Evolutionary conservation across 2,329 filamentous ascomycete species (phyloP), one percentile per base, ranked within the genome.

Genomic region (Onygena corvina): DNA sequence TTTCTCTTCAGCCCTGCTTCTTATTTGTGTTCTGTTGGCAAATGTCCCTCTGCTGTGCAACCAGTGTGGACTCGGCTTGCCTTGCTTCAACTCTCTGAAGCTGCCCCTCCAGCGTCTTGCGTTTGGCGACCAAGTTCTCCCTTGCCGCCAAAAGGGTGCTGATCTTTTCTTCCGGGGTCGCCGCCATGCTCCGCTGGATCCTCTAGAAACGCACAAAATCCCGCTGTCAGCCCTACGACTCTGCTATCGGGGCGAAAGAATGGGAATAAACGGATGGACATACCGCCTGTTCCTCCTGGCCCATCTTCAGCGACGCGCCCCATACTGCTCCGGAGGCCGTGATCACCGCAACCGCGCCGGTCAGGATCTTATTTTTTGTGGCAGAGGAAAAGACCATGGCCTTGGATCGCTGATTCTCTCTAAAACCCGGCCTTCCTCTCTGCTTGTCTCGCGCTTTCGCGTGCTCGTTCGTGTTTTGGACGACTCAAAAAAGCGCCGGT

Each of bases 241-340:
- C 21, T 7, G n/a, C 9, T 25, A 25, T 42, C 27, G 18, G 23
- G 9, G 42, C 9, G 11, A 21, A 7, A 11, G 20, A 29, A 30
- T 29, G 20, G 16, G 2, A 3, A 45, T 40, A 40, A 18, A 20
- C 5, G 20, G 23, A n/a, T 34, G 12, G 42, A 46, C 51, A 45
- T 44, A 54, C 50, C 53, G 58, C 51, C 54, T 51, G 52, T 42
- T 55, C 53, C 53, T 50, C 48, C 49, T 50, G 55, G 49, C 53
- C 58, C 53, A 50, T 61, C 50, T 59, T 63, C 52, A 81, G 54
- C 4, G 72, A 71, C 16, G 79, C 79, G 20, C 79, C 79, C 56
- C 79, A 81, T 53, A 75, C 69, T 3, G 76, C 71, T 47, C 79
- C 78, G 1, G 71, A 72, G 4, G 74, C 73, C 1, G 77, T 79